Base-by-base conservation (phyloP, 257 asterid species). In the Perilla frutescens region DNA sequence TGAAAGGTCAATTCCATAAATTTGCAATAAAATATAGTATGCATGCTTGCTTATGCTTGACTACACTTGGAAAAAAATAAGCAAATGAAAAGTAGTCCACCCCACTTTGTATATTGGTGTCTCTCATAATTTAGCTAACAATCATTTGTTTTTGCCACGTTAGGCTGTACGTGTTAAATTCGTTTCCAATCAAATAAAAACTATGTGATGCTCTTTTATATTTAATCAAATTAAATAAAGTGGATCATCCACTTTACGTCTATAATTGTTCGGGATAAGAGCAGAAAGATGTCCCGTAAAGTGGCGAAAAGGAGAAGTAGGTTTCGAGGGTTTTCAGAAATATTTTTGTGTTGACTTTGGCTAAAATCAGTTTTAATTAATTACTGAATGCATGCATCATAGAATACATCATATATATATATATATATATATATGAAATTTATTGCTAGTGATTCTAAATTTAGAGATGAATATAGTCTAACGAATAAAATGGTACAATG, bases 91-190 rank as follows among this genome's bases (percentile, higher is more conserved):
- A 40, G 6, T 8, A 26, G 9, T 26, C 37, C 8, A 11, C 47
- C 56, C 66, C 77, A 73, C 77, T 73, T 41, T 9, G 11, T 44
- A 41, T 36, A 36, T 58, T 47, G 76, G 69, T 48, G 57, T 44
- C 51, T 14, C 61, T 14, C 34, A 59, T 60, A 45, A 73, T 55
- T 44, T 47, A 41, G 54, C 54, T 47, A 54, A 54, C 39, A 64
- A 32, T 65, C 20, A 43, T 43, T 12, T 54, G 0, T 41, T 53
- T 41, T 29, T 71, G 64, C 72, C 79, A 74, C 73, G 68, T 74
- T 57, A 45, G 73, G 49, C 62, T 57, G 12, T 68, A 76, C 76
- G 80, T 79, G 77, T 76, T 11, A 57, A 20, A 20, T 68, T 54
- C 11, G 8, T 45, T 55, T 36, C 37, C 26, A 29, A 40, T 41